phyloP scores from a whole-genome alignment of 139 green algal species.

The Volvox reticuliferus region DNA sequence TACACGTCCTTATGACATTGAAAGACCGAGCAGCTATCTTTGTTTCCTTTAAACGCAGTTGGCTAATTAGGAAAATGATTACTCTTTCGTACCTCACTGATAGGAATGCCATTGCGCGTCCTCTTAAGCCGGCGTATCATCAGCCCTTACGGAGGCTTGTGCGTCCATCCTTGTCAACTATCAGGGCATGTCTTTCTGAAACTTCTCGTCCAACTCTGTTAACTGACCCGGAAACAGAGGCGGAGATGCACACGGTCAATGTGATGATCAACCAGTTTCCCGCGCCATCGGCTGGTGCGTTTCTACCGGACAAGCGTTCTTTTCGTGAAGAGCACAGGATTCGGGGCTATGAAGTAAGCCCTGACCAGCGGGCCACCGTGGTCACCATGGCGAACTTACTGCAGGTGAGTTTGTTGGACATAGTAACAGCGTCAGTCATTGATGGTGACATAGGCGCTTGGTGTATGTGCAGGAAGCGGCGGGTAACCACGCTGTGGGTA shows the following conservation, averaged over 20 bases:
- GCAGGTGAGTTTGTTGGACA: slow-evolving; percentile 66
- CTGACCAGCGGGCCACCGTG: slow-evolving; percentile 82
- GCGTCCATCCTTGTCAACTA: too few relatives aligned
- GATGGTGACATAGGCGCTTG: not conserved
- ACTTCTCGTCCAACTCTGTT: too few relatives aligned
- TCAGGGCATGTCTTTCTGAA: too few relatives aligned
- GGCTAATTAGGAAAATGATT: too few relatives aligned
- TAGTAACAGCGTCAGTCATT: not conserved
- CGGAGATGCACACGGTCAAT: not conserved
- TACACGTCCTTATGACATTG: too few relatives aligned
- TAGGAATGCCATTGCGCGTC: too few relatives aligned
- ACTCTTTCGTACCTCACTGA: too few relatives aligned
- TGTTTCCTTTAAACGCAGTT: too few relatives aligned
- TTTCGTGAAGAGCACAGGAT: slow-evolving; percentile 79
- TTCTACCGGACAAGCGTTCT: slow-evolving; percentile 40
- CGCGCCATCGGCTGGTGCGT: not conserved
- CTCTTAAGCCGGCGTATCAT: too few relatives aligned
- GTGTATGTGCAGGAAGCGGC: slow-evolving; percentile 80
- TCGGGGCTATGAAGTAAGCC: slow-evolving; percentile 84
- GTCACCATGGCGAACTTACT: slow-evolving; percentile 90
- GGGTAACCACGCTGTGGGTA: slow-evolving; percentile 88
- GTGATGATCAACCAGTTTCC: slow-evolving; percentile 40
- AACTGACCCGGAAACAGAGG: too few relatives aligned
- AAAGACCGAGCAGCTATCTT: too few relatives aligned
- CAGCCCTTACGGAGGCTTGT: too few relatives aligned